Base-by-base conservation (phyloP, 352 stramenopile species). In the Halophytophthora polymorphica region DNA sequence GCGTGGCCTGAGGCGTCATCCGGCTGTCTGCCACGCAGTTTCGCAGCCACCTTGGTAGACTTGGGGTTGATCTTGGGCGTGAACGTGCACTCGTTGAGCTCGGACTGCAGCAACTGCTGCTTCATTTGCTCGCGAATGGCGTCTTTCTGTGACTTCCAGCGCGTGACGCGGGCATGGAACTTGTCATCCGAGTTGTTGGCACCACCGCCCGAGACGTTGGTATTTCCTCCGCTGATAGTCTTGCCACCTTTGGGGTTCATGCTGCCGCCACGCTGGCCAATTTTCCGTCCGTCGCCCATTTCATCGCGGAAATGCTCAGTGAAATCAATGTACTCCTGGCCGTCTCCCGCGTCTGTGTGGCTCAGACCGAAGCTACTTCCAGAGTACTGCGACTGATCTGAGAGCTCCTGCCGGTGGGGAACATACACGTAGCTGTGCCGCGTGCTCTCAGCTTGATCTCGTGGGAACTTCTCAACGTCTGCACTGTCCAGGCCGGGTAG, bases 51-150 rank as follows among this genome's bases (percentile, higher is more conserved):
- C 67, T 83, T 83, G 1, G 75, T 83, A 2, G 79, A 90, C 46
- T 87, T 90, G 1, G 81, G 64, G 31, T 90, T 92, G 23, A 92
- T 76, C 31, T 80, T 78, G 0, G 81, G 81, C 2, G 75, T 49
- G 56, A 92, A 92, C 21, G 78, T 92, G 61, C 81, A 92, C 55
- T 92, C 81, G 43, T 83, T 58, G 0, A 92, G 64, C 57, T 92
- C 81, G 11, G 59, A 71, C 44, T 90, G 77, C 37, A 90, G 58
- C 40, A 88, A 45, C 34, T 92, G 78, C 59, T 92, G 78, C 56
- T 90, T 90, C 64, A 92, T 80, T 15, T 88, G 75, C 50, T 92
- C 77, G 46, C 78, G 80, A 38, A 83, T 57, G 1, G 73, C 77
- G 45, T 92, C 78, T 34, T 90, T 89, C 45, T 90, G 81, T 7